These are phyloP conservation scores for Penicillium sp. DNA, from an alignment of 2,329 filamentous ascomycete species.

Conservation along the genomic window DNA sequence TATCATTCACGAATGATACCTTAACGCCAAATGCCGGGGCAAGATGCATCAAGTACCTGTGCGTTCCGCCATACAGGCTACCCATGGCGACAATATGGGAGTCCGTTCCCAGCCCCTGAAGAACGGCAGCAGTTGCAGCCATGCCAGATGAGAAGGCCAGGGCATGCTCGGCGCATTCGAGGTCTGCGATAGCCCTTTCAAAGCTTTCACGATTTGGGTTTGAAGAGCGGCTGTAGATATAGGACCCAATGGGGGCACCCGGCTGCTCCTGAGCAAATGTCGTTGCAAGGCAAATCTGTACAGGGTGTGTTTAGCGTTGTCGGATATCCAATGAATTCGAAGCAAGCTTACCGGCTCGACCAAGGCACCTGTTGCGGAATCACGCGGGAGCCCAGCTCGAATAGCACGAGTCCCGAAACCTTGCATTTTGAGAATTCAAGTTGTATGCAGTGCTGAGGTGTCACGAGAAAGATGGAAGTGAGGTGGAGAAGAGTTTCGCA, in stretches of 20 bases:
- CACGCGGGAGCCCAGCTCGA: background rate
- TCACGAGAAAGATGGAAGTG: too few species aligned
- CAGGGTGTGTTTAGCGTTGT: background rate
- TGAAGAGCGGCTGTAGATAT: background rate
- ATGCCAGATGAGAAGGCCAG: background rate
- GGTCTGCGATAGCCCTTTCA: background rate
- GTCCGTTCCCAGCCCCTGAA: background rate
- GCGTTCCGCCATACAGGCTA: background rate
- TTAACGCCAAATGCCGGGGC: background rate
- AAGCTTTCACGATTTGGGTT: background rate
- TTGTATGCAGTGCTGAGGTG: background rate
- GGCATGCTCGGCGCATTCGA: background rate
- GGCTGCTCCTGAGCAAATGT: background rate
- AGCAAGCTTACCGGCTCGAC: background rate
- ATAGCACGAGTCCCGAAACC: background rate
- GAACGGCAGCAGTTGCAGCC: background rate
- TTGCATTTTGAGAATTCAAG: background rate
- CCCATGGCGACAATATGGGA: background rate
- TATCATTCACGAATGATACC: background rate
- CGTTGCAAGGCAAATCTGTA: background rate
- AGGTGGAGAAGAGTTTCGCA: too few species aligned
- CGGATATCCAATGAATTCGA: too few species aligned
- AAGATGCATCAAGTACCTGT: background rate
- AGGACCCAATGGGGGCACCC: background rate
- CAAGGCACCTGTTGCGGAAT: background rate